These are phyloP conservation scores for Chamaecrista fasciculata DNA, from an alignment of 306 rosid species.

Conservation along the genomic window DNA sequence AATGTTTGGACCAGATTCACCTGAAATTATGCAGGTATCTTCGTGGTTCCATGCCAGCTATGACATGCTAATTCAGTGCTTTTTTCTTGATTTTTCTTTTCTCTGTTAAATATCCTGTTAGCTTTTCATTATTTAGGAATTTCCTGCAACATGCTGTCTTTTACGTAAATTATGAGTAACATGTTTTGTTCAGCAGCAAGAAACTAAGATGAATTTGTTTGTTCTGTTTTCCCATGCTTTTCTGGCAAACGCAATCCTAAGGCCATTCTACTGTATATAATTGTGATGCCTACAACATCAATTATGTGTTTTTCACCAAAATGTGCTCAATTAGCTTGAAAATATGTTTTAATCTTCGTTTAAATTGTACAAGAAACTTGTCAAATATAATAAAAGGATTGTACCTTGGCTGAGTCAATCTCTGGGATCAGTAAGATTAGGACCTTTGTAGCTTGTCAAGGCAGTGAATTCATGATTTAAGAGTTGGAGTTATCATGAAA, in stretches of 20 bases:
- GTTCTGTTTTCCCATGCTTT: neutral
- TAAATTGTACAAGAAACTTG: neutral
- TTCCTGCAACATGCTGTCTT: neutral
- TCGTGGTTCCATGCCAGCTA: constrained; percentile 10
- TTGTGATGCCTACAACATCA: no score
- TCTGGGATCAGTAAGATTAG: no score
- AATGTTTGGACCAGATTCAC: constrained; percentile 94
- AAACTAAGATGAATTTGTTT: neutral
- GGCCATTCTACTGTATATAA: neutral
- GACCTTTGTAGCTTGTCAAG: neutral
- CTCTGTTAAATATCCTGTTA: neutral
- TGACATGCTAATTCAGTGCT: constrained; percentile 5
- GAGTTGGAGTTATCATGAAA: neutral
- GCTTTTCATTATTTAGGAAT: neutral
- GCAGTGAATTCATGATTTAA: neutral
- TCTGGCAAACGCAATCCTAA: neutral
- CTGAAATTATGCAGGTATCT: constrained; percentile 91
- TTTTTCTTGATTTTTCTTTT: neutral
- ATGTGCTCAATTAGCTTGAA: no score
- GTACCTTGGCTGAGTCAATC: neutral
- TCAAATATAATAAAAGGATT: neutral
- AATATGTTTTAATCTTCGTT: neutral
- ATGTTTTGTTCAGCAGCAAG: neutral
- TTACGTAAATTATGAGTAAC: neutral
- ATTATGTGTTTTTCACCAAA: no score